A percentile compares a stretch with the other conserved stretches of the same genome.
Evolutionary conservation across 306 rosid genomes (phyloP).

Genomic region (Vigna mungo): DNA sequence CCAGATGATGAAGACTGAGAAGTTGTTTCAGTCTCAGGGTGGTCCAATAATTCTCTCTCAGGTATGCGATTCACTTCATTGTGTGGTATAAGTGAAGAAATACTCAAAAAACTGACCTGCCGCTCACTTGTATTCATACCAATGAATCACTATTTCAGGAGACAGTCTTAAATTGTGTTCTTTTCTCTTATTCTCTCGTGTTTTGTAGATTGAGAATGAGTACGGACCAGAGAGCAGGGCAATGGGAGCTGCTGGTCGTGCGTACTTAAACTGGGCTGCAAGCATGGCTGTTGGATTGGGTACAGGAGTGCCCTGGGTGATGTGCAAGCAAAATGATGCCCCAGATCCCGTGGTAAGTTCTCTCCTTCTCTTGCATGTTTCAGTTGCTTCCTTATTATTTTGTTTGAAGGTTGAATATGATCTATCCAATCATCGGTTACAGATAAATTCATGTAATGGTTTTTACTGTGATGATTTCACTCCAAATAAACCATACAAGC

Average conservation of each 20-base stretch:
- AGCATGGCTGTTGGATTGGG: conserved; percentile 87
- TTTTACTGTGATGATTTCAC: conserved; percentile 89
- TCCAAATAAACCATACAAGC: conserved; percentile 96
- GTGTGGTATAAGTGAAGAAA: conserved; percentile 14
- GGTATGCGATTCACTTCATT: conserved; percentile 52
- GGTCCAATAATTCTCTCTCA: conserved; percentile 97
- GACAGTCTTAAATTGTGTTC: neutral
- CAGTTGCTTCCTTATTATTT: neutral
- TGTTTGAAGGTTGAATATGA: conserved; percentile 41
- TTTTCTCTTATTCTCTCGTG: neutral
- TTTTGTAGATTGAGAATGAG: conserved; percentile 87
- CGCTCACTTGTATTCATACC: neutral
- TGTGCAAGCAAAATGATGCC: conserved; percentile 99
- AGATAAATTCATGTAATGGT: conserved; percentile 95
- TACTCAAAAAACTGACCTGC: conserved; percentile 25
- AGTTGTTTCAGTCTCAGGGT: conserved; percentile 87
- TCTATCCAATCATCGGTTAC: conserved; percentile 40
- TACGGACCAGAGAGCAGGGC: conserved; percentile 73
- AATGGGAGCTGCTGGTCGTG: conserved; percentile 76
- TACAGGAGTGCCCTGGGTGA: conserved; percentile 98
- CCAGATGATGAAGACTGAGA: conserved; percentile 87
- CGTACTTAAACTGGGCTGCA: conserved; percentile 91
- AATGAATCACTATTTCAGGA: conserved; percentile 18
- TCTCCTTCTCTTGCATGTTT: conserved; percentile 30
- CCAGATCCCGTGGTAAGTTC: conserved; percentile 88